Evolutionary conservation across 2,329 filamentous ascomycete genomes (phyloP), one percentile per base, ranked within the genome.

Genomic region (Cercospora zeina): DNA sequence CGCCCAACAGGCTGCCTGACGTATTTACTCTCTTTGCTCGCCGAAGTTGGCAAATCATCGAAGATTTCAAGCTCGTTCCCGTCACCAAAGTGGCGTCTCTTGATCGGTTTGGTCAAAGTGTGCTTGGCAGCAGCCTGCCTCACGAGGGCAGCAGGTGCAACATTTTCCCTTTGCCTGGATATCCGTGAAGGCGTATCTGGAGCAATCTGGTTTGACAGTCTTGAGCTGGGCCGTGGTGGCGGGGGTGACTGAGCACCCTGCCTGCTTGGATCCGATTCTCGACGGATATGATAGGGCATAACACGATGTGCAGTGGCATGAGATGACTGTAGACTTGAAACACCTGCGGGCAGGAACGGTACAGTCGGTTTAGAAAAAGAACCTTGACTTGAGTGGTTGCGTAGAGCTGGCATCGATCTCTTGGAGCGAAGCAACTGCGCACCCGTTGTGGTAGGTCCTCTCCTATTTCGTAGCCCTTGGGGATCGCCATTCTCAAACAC

Each of bases 41-140:
- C 86, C 14, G 93, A 97, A 0, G 93, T 97, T 1, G 93, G 93
- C 60, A 99, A 80, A 76, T 99, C 95, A 74, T 99, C 95, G 74
- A 99, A 97, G 2, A 85, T 87, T 69, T 97, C 93, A 34, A 99
- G 82, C 76, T 99, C 95, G 63, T 89, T 89, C 14, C 95, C 95
- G 75, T 97, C 91, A 11, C 95, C 95, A 77, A 96, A 99, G 70
- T 90, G 86, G 50, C 87, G 84, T 63, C 82, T 81, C 42, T 86
- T 82, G 36, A 85, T 82, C 2, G 91, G 91, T 74, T 88, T 89
- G 65, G 85, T 93, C 62, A 96, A 78, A 51, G 89, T 87, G 67
- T 89, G 86, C 80, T 88, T 89, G 6, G 82, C 78, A 54, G 83
- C 80, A 58, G 84, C 82, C 63, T 81, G 78, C 50, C 79, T 76